Percentiles rank a stretch among this genome's conserved stretches.
phyloP scores from a whole-genome alignment of 371 early-diverging fungal species.

The Apophysomyces elegans region DNA sequence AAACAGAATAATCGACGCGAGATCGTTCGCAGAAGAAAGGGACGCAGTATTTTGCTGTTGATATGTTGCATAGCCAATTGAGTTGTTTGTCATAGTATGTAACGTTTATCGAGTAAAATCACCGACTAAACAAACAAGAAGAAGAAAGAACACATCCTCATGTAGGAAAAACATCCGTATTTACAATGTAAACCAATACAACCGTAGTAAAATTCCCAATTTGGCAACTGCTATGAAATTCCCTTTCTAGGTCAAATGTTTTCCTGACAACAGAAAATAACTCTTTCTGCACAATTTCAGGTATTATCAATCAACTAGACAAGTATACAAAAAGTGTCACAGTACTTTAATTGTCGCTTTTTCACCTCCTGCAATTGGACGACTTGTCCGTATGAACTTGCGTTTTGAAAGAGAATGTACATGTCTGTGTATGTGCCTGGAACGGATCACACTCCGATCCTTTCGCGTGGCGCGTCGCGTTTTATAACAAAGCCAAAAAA shows the following conservation, averaged over 20 bases:
- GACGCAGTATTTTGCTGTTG: constrained; percentile 43
- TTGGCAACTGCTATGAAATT: constrained; percentile 9
- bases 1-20: constrained; percentile 48
- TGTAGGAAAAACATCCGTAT: background rate
- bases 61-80: constrained; percentile 51
- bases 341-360: too few species aligned
- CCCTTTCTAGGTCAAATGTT: background rate
- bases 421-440: too few species aligned
- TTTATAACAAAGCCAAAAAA: background rate
- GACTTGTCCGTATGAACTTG: too few species aligned
- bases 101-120: background rate
- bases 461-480: constrained; percentile 6
- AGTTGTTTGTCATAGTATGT: constrained; percentile 11
- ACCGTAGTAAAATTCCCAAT: background rate
- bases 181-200: background rate
- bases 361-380: too few species aligned
- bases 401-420: too few species aligned
- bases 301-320: too few species aligned
- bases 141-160: background rate
- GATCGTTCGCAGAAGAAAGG: constrained; percentile 25
- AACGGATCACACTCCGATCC: background rate
- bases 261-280: background rate
- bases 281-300: too few species aligned
- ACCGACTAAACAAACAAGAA: background rate
- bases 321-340: too few species aligned